Evolutionary conservation across 2,329 filamentous ascomycete genomes (phyloP), one percentile per base, ranked within the genome.

Genomic region (Cercospora sp.): DNA sequence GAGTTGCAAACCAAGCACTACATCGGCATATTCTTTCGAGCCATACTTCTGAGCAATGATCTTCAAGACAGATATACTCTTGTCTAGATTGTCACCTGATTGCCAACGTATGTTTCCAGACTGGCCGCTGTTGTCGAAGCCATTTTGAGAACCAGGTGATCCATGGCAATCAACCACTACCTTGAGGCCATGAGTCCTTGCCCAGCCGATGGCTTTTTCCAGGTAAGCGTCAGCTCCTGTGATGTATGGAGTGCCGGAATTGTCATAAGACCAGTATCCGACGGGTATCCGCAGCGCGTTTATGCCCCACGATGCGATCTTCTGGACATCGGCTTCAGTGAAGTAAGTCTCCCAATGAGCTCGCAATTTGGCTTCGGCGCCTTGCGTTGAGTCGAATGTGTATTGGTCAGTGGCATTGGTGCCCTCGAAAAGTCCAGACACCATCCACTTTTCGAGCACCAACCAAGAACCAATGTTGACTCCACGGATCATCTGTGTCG

Each of bases 161-260:
- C 81, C 83, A 71, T 85, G 84, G n/a, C 84, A 78, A 70, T 86
- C 84, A 26, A 86, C 80, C 72, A 84, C 80, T 10, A 86, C 80
- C 73, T 84, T 82, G 53, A 85, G 74, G 2, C 80, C 80, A 16
- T 80, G 76, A 30, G 75, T 73, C 9, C 80, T 73, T 2, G 84
- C 83, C 48, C 48, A 48, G 5, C 45, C 79, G 40, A 85, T 81
- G 16, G 82, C 83, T n/a, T 79, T 75, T 61, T 84, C 81, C 3
- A 86, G 77, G 66, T 85, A 85, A 1, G 72, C 72, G 23, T 84
- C 80, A 8, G 82, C 81, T 4, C 83, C 83, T 65, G 76, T 74
- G 8, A 79, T 78, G 73, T 85, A 86, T 1, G 81, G 79, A 33
- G 79, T 81, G 6, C 76, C 73, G 23, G 78, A 74, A 36, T 81